Percentiles rank a stretch among this genome's conserved stretches.
These are phyloP conservation scores for Petunia hybrid DNA, from an alignment of 305 asterid genomes.

Conservation along the genomic window DNA sequence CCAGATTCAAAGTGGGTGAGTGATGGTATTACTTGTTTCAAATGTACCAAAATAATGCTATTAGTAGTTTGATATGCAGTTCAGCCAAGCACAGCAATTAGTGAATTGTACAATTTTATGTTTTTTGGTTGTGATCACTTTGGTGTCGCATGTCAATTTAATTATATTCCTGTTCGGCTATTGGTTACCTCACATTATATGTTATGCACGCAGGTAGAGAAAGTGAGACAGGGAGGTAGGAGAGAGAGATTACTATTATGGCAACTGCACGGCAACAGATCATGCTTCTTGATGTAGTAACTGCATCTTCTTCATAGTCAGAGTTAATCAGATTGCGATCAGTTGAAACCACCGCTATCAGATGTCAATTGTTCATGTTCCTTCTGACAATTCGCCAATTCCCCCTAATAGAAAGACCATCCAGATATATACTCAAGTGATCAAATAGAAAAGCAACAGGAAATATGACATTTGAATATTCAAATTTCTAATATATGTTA, in stretches of 20 bases:
- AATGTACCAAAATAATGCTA: not conserved
- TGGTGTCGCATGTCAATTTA: conserved; percentile 6
- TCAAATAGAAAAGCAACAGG: conserved; percentile 10
- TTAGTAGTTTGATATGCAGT: not conserved
- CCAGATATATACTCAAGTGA: conserved; percentile 25
- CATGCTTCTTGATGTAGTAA: conserved; percentile 68
- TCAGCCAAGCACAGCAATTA: not conserved
- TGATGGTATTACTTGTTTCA: not conserved
- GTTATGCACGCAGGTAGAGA: not conserved
- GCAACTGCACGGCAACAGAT: conserved; percentile 78
- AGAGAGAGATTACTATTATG: conserved; percentile 65
- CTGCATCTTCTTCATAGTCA: conserved; percentile 61
- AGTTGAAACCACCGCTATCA: conserved; percentile 80
- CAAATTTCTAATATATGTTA: not conserved
- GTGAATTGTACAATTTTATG: not conserved
- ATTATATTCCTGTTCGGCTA: not conserved
- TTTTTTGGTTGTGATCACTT: not conserved
- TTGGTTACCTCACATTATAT: not conserved
- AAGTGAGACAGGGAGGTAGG: conserved; percentile 29
- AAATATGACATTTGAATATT: not conserved
- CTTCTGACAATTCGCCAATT: conserved; percentile 90
- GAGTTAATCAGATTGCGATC: conserved; percentile 61
- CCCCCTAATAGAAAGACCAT: conserved; percentile 62
- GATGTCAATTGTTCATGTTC: conserved; percentile 69
- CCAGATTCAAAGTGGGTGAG: not conserved